Evolutionary conservation across 345 rosid species (phyloP), one percentile per base, ranked within the genome.

Genomic region (Sonneratia caseolaris): DNA sequence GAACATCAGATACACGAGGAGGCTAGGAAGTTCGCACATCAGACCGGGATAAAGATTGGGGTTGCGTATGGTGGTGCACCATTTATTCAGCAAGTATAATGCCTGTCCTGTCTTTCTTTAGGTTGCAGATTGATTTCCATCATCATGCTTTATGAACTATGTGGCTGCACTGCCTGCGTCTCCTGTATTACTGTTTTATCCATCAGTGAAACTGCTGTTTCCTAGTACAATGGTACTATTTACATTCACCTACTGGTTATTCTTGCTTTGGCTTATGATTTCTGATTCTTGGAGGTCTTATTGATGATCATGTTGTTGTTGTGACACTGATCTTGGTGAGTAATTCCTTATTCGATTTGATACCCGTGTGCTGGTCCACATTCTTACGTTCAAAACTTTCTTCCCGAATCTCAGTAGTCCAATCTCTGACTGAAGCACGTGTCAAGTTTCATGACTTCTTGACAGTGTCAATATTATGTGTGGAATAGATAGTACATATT

Each of bases 21-120:
- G 55, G 86, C 86, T 1, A 80, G 65, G 32, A 86, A 82, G 78
- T 86, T 86, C 79, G 83, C 87, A 18, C 40, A 66, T 71, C 70
- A 69, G 37, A 84, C 85, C 36, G 86, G 82, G n/a, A 74, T 84
- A 32, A 76, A 70, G 66, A 69, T 81, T 21, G 86, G 72, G 36
- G 90, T 82, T 51, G 87, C 72, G 0, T 86, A 84, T 75, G 87
- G 87, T 19, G 87, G 90, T 61, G 79, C 86, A 7, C 80, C 87
- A 22, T 78, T 86, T 40, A 66, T 65, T 22, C 79, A 68, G 67
- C 90, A 86, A 85, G 90, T 72, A 68, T 32, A 12, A 49, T 68
- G 13, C 61, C 49, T 11, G 37, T 43, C 38, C 38, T 14, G 40
- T 22, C 7, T 42, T 14, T 66, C 24, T 53, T 18, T 18, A 18